These are phyloP conservation scores for Dissophora globulifera DNA, from an alignment of 192 early-diverging fungal species.

Conservation along the genomic window DNA sequence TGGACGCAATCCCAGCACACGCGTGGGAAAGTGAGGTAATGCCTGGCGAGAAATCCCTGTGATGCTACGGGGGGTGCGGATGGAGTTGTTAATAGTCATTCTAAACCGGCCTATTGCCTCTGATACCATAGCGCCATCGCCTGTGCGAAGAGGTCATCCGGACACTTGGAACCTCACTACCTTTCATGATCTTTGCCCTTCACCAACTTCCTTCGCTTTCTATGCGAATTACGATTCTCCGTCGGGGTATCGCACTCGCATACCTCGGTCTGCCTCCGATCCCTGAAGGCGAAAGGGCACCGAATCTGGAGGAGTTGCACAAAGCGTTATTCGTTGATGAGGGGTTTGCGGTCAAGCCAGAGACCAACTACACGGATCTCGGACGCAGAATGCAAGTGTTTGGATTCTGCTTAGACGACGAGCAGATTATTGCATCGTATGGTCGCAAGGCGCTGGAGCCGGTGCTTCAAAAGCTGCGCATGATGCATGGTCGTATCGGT, in stretches of 20 bases:
- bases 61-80: not conserved
- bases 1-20: constrained; percentile 19
- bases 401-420: constrained; percentile 45
- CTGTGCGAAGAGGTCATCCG: constrained; percentile 21
- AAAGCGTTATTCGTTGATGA: constrained; percentile 29
- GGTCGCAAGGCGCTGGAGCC: constrained; percentile 17
- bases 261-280: constrained; percentile 22
- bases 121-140: constrained; percentile 18
- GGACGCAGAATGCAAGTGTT: constrained; percentile 30
- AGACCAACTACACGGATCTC: constrained; percentile 26
- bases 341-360: not conserved
- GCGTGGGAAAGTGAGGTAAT: constrained; percentile 30
- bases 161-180: constrained; percentile 26
- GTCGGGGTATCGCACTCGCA: constrained; percentile 25
- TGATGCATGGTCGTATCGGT: constrained; percentile 38
- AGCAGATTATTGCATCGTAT: constrained; percentile 36
- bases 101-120: too few relatives aligned
- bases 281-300: constrained; percentile 1
- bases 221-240: constrained; percentile 10
- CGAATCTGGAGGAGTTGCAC: constrained; percentile 23
- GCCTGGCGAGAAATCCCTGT: not conserved
- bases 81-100: too few relatives aligned
- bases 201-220: constrained; percentile 33
- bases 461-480: constrained; percentile 15
- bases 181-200: constrained; percentile 28